Percentiles rank a stretch among this genome's conserved stretches.
Evolutionary conservation across 257 asterid species (phyloP).

Genomic region (Fraxinus americana): DNA sequence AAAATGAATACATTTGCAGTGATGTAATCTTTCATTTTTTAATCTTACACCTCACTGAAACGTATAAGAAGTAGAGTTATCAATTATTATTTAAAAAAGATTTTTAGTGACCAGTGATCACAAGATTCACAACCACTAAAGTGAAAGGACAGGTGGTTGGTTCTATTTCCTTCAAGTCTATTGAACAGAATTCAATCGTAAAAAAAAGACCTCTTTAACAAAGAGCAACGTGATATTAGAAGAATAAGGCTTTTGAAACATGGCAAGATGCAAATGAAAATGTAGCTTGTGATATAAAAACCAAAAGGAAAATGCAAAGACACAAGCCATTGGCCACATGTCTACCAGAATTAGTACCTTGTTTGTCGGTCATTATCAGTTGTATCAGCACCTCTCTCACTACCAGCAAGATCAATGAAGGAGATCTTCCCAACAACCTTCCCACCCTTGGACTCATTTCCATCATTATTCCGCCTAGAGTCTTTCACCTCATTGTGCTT

Average conservation of each 20-base stretch:
- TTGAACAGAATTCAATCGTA: background rate
- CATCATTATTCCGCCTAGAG: conserved; percentile 69
- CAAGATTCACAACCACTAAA: background rate
- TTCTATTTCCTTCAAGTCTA: background rate
- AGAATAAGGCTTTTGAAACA: background rate
- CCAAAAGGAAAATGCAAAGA: conserved; percentile 13
- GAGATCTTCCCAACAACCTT: conserved; percentile 94
- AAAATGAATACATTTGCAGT: background rate
- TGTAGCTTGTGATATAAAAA: conserved; percentile 12
- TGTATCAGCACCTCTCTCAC: conserved; percentile 99
- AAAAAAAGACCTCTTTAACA: too few species aligned
- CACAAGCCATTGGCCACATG: conserved; percentile 12
- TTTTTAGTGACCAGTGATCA: background rate
- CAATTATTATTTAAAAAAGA: background rate
- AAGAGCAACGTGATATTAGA: background rate
- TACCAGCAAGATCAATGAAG: conserved; percentile 98
- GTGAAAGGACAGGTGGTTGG: background rate
- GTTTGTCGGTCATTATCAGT: conserved; percentile 98
- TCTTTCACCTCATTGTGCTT: conserved; percentile 90
- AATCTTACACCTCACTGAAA: background rate
- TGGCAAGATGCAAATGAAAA: background rate
- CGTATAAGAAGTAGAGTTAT: background rate
- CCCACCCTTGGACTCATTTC: conserved; percentile 70
- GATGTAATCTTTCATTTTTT: background rate
- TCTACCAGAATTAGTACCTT: conserved; percentile 52